Conservation (phyloP, 768 basidiomycete species). For the Naganishia friedmannii region DNA sequence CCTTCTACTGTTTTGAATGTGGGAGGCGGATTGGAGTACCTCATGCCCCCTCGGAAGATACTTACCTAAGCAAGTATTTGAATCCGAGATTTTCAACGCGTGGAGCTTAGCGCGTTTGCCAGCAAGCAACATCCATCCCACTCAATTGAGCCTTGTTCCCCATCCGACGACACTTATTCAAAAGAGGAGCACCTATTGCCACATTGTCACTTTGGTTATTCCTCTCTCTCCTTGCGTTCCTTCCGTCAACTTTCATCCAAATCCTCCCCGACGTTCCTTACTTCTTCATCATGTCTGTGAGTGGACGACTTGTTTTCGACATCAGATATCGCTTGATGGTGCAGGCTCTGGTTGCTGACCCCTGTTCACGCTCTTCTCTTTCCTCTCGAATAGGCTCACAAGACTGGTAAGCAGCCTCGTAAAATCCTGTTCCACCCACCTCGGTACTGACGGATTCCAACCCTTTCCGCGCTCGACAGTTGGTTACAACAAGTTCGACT, state of each 20-base stretch:
- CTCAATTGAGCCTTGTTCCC: too few relatives aligned
- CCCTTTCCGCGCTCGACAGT: slow-evolving; percentile 53
- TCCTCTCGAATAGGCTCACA: slow-evolving; percentile 13
- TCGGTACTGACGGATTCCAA: background rate
- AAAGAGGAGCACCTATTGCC: too few relatives aligned
- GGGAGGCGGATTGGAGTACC: background rate
- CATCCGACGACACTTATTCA: too few relatives aligned
- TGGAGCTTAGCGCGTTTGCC: too few relatives aligned
- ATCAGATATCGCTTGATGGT: background rate
- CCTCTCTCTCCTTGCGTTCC: background rate
- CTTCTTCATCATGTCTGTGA: slow-evolving; percentile 22
- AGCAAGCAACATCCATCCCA: too few relatives aligned
- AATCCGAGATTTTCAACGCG: too few relatives aligned
- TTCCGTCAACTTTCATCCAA: background rate
- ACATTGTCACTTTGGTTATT: background rate
- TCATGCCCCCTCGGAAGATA: too few relatives aligned
- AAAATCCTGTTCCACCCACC: background rate
- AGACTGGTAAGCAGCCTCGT: slow-evolving; percentile 14
- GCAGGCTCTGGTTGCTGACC: background rate
- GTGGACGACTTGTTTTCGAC: background rate
- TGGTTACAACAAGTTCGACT: slow-evolving; percentile 81
- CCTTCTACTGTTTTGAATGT: slow-evolving; percentile 24
- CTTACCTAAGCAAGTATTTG: too few relatives aligned
- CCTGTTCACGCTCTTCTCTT: background rate
- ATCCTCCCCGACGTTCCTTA: slow-evolving; percentile 18